These are phyloP conservation scores for Xylariales sp. DNA, from an alignment of 2,329 filamentous ascomycete genomes.

Conservation along the genomic window DNA sequence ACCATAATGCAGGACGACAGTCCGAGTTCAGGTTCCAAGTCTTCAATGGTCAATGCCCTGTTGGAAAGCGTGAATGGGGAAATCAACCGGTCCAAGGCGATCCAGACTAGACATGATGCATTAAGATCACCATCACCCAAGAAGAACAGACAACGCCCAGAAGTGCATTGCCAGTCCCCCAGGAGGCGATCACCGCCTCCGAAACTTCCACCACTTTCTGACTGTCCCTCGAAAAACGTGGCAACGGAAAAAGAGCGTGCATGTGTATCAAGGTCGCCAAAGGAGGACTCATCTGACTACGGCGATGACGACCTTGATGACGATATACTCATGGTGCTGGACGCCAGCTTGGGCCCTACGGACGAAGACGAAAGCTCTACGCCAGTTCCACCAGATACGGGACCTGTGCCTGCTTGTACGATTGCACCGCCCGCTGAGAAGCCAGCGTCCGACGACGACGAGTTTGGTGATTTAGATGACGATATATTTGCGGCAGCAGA, in stretches of 20 bases:
- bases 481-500: conserved; percentile 50
- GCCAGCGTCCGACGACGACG: conserved; percentile 38
- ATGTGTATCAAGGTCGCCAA: not conserved
- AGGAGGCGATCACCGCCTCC: conserved; percentile 16
- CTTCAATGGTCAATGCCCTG: conserved; percentile 56
- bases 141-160: conserved; percentile 26
- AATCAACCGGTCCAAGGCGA: conserved; percentile 38
- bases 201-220: conserved; percentile 12
- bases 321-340: conserved; percentile 51
- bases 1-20: conserved; percentile 29
- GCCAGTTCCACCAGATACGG: conserved; percentile 12
- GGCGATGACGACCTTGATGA: conserved; percentile 57
- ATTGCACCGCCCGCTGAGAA: conserved; percentile 12
- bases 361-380: conserved; percentile 9
- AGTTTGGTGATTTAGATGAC: conserved; percentile 64
- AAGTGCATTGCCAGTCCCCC: conserved; percentile 12
- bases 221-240: conserved; percentile 3
- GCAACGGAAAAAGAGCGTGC: not conserved
- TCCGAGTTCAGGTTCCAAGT: conserved; percentile 48
- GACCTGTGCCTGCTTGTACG: conserved; percentile 10
- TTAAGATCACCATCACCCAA: conserved; percentile 40
- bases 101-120: conserved; percentile 24
- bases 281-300: conserved; percentile 40
- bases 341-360: conserved; percentile 31
- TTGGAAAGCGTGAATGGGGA: conserved; percentile 60